phyloP scores from a whole-genome alignment of 768 basidiomycete species.

The Boletus fagicola region DNA sequence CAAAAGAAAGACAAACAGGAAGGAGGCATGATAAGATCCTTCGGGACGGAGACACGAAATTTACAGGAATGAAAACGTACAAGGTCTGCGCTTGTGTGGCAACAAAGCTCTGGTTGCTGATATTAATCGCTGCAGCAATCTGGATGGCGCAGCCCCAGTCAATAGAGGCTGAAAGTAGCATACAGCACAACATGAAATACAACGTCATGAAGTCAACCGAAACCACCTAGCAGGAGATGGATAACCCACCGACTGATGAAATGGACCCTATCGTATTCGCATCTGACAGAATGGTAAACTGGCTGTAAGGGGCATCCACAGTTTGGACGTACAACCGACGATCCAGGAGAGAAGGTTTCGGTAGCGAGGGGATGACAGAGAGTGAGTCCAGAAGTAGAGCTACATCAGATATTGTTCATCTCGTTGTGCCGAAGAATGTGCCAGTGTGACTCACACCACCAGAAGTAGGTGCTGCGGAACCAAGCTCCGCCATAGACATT shows the following conservation, averaged over 20 bases:
- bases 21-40: constrained; percentile 44
- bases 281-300: constrained; percentile 27
- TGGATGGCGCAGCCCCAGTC: constrained; percentile 68
- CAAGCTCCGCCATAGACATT: constrained; percentile 43
- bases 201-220: no score
- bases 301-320: not conserved
- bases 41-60: not conserved
- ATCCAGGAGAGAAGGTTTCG: constrained; percentile 64
- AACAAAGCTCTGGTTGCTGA: constrained; percentile 42
- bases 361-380: constrained; percentile 53
- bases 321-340: constrained; percentile 53
- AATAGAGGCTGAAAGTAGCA: constrained; percentile 45
- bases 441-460: constrained; percentile 32
- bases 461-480: constrained; percentile 42
- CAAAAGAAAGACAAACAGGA: constrained; percentile 3
- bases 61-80: constrained; percentile 32
- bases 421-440: not conserved
- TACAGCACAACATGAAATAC: not conserved
- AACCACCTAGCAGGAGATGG: not conserved
- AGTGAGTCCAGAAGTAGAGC: constrained; percentile 71
- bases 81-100: constrained; percentile 43
- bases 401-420: constrained; percentile 16
- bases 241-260: constrained; percentile 34
- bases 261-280: constrained; percentile 57
- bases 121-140: constrained; percentile 62